Conservation (phyloP, 140 eudicot species). For the Anethum foeniculum region DNA sequence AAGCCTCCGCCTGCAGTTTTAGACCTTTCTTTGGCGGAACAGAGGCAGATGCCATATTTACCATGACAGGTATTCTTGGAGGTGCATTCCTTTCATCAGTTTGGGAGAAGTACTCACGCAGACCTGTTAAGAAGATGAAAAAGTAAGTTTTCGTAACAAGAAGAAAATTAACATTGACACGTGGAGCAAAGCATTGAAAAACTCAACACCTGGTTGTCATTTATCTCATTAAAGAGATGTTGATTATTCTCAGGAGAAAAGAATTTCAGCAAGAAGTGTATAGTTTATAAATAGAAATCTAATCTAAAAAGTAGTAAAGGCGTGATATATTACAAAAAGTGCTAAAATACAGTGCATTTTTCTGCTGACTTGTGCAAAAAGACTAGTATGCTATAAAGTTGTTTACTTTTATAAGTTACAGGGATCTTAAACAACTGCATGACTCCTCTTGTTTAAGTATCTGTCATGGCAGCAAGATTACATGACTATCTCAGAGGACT, state of each 20-base stretch:
- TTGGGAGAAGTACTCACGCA: slow-evolving; percentile 91
- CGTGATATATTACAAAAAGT: not conserved
- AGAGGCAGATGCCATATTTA: slow-evolving; percentile 78
- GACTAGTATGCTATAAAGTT: not conserved
- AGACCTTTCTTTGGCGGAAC: slow-evolving; percentile 52
- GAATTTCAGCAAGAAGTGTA: not conserved
- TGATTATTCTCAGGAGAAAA: not conserved
- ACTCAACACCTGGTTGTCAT: not conserved
- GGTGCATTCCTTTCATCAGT: slow-evolving; percentile 81
- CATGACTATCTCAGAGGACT: not conserved
- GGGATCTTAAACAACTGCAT: not conserved
- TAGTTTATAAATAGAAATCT: not conserved
- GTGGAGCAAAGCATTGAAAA: not conserved
- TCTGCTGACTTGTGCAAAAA: not conserved
- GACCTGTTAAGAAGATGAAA: slow-evolving; percentile 32
- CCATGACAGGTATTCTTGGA: slow-evolving; percentile 96
- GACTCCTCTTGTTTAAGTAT: not conserved
- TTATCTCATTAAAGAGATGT: not conserved
- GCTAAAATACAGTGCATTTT: not conserved
- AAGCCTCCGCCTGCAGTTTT: slow-evolving; percentile 40
- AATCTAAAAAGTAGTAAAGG: not conserved
- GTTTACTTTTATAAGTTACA: not conserved
- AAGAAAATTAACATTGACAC: not conserved
- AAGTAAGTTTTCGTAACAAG: not conserved
- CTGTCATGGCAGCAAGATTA: not conserved